phyloP scores from a whole-genome alignment of 1,284 basidiomycete genomes.

The Fomitopsis palustris region DNA sequence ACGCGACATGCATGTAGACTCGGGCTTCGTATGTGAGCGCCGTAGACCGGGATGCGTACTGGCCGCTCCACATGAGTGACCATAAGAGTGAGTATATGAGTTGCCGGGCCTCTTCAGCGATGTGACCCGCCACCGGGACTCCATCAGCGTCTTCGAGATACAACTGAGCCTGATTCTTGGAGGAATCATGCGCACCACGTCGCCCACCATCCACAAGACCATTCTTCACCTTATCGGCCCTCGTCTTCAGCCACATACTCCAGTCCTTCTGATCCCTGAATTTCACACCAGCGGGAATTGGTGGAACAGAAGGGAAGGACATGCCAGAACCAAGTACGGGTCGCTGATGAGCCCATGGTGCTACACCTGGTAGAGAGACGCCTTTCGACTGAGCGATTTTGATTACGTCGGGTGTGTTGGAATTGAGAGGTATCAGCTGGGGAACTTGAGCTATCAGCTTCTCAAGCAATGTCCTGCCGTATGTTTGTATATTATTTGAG shows the following conservation, averaged over 20 bases:
- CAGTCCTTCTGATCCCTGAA: not conserved
- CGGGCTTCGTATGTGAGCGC: not conserved
- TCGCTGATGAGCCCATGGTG: not conserved
- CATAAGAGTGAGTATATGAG: not conserved
- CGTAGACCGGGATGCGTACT: not conserved
- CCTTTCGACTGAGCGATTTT: too few species aligned
- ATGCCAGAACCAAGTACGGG: not conserved
- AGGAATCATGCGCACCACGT: too few species aligned
- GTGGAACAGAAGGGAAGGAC: not conserved
- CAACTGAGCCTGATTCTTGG: not conserved
- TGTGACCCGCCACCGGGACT: not conserved
- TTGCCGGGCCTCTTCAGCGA: not conserved
- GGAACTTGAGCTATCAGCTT: not conserved
- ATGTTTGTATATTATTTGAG: not conserved
- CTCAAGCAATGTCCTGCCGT: not conserved
- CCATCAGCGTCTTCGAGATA: not conserved
- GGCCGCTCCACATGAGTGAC: not conserved
- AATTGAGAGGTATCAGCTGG: not conserved
- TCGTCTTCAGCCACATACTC: not conserved
- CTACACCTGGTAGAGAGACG: not conserved
- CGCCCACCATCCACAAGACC: too few species aligned
- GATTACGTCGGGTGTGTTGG: too few species aligned
- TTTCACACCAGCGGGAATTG: not conserved
- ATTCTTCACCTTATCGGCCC: not conserved
- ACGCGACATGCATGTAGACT: not conserved